phyloP scores from a whole-genome alignment of 495 filamentous ascomycete species.

The Penicillium tannophilum region DNA sequence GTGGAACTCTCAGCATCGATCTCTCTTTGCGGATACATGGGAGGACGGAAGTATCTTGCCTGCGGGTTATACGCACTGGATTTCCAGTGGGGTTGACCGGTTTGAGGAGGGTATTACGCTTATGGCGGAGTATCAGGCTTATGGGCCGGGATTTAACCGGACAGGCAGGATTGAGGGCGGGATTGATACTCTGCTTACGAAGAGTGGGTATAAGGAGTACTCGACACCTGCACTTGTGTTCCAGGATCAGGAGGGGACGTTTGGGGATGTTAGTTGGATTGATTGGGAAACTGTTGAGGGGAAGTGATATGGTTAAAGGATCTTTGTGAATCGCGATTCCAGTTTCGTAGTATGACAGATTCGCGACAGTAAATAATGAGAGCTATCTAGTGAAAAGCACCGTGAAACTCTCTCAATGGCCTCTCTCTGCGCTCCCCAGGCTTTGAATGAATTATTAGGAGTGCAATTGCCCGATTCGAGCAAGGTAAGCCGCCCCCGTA shows the following conservation, averaged over 20 bases:
- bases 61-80: slow-evolving; percentile 59
- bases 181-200: slow-evolving; percentile 46
- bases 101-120: slow-evolving; percentile 47
- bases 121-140: slow-evolving; percentile 57
- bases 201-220: slow-evolving; percentile 43
- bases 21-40: slow-evolving; percentile 54
- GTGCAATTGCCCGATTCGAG: slow-evolving; percentile 47
- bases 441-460: background rate
- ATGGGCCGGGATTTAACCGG: slow-evolving; percentile 57
- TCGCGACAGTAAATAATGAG: background rate
- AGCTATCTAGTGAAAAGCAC: background rate
- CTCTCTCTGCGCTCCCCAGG: background rate
- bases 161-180: slow-evolving; percentile 44
- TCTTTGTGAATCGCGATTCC: background rate
- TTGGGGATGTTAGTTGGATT: slow-evolving; percentile 57
- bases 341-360: background rate
- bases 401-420: background rate
- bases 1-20: slow-evolving; percentile 58
- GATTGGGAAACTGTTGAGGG: slow-evolving; percentile 37
- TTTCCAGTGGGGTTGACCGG: slow-evolving; percentile 36
- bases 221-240: slow-evolving; percentile 56
- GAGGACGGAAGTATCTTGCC: slow-evolving; percentile 54
- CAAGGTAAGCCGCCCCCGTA: slow-evolving; percentile 64
- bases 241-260: slow-evolving; percentile 45
- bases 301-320: slow-evolving; percentile 1